These are phyloP conservation scores for Fusarium pseudocircinatum DNA, from an alignment of 2,329 filamentous ascomycete genomes.

Conservation along the genomic window DNA sequence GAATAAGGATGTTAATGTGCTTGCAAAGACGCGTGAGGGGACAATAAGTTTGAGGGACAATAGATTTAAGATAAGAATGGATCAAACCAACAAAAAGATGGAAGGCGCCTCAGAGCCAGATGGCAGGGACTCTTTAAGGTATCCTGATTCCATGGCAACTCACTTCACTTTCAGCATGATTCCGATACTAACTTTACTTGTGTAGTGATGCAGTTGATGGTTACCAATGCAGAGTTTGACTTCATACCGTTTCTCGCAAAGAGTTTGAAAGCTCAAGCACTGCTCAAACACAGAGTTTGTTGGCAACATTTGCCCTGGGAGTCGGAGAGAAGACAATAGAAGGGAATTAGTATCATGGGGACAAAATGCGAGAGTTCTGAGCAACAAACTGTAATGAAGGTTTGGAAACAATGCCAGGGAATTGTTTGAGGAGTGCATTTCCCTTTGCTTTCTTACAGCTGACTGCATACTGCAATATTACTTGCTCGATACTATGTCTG, in stretches of 20 bases:
- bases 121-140: background rate
- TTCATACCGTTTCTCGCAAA: background rate
- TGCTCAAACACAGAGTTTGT: background rate
- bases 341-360: no score
- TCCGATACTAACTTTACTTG: background rate
- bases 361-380: background rate
- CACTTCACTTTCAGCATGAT: background rate
- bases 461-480: background rate
- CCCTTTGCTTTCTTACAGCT: background rate
- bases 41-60: background rate
- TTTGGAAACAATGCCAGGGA: background rate
- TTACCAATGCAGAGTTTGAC: background rate
- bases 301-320: background rate
- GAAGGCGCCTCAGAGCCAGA: background rate
- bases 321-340: background rate
- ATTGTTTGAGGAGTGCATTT: background rate
- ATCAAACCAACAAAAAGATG: background rate
- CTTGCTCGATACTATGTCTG: background rate
- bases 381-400: background rate
- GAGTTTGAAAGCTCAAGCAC: no score
- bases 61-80: no score
- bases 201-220: background rate
- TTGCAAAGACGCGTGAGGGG: background rate
- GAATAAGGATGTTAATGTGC: background rate
- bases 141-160: background rate